phyloP scores from a whole-genome alignment of 441 rosid species.

The Mallotus repandus region DNA sequence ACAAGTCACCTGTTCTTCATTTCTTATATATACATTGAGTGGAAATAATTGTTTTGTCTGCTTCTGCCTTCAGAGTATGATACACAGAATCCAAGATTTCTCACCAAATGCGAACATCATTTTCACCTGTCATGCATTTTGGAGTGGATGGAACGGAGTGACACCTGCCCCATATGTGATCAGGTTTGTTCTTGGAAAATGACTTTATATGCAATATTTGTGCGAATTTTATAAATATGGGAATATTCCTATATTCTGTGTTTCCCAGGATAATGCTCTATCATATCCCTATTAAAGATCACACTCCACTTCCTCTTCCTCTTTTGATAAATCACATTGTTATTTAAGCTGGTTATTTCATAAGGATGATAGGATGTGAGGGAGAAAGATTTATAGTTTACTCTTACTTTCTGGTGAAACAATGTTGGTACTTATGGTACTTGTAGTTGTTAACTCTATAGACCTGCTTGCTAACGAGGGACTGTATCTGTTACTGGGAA shows the following conservation, averaged over 20 bases:
- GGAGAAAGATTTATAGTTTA: no score
- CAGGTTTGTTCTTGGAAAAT: slow-evolving; percentile 48
- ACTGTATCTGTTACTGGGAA: not conserved
- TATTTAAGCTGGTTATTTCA: no score
- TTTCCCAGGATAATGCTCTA: no score
- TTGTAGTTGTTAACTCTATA: no score
- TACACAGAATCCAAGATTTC: slow-evolving; percentile 69
- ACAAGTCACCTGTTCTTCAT: not conserved
- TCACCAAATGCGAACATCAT: slow-evolving; percentile 84
- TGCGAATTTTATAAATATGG: not conserved
- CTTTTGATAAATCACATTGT: no score
- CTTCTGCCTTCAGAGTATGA: slow-evolving; percentile 66
- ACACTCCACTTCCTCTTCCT: no score
- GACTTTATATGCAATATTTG: not conserved
- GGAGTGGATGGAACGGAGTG: slow-evolving; percentile 99
- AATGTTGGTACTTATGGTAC: no score
- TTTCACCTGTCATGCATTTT: slow-evolving; percentile 95
- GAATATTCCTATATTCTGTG: no score
- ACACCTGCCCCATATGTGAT: slow-evolving; percentile 85
- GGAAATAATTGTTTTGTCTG: not conserved
- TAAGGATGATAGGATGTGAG: no score
- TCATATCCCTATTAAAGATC: no score
- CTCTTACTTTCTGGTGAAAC: no score
- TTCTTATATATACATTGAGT: not conserved
- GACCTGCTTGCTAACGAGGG: not conserved